Percentiles rank a stretch among this genome's conserved stretches.
These are phyloP conservation scores for Medicago ruthenica DNA, from an alignment of 306 rosid genomes.

Conservation along the genomic window DNA sequence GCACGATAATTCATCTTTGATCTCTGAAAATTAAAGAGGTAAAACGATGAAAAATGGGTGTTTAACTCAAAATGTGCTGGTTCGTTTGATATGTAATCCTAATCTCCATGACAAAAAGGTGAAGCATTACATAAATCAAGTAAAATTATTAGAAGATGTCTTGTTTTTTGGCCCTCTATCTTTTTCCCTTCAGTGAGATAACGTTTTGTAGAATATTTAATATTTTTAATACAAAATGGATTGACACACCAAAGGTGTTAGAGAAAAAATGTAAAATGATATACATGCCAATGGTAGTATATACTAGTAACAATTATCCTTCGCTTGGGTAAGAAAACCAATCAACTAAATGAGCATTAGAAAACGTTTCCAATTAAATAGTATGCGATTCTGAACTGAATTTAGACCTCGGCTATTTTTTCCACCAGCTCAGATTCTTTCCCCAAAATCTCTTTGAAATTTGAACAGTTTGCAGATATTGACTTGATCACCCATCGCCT, in stretches of 20 bases:
- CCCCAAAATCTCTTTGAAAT: conserved; percentile 66
- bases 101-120: conserved; percentile 6
- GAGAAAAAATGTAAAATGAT: conserved; percentile 22
- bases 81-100: conserved; percentile 21
- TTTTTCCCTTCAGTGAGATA: conserved; percentile 9
- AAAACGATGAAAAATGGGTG: conserved; percentile 29
- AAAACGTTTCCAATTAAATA: conserved; percentile 50
- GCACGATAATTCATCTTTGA: conserved; percentile 96
- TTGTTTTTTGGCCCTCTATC: neutral
- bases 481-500: conserved; percentile 96
- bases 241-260: conserved; percentile 9
- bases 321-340: conserved; percentile 21
- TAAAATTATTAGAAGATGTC: conserved; percentile 12
- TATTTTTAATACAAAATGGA: conserved; percentile 21
- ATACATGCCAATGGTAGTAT: conserved; percentile 17
- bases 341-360: conserved; percentile 35
- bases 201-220: conserved; percentile 13
- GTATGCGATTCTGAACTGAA: conserved; percentile 52
- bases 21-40: conserved; percentile 59
- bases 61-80: conserved; percentile 26
- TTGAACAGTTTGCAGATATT: conserved; percentile 65
- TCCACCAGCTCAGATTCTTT: conserved; percentile 97
- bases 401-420: conserved; percentile 89
- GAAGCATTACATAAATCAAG: conserved; percentile 28
- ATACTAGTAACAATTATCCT: conserved; percentile 8